Percentiles rank a stretch among this genome's conserved stretches.
Conservation (phyloP, 192 early-diverging fungal genomes). For the Bifiguratus adelaidae region DNA sequence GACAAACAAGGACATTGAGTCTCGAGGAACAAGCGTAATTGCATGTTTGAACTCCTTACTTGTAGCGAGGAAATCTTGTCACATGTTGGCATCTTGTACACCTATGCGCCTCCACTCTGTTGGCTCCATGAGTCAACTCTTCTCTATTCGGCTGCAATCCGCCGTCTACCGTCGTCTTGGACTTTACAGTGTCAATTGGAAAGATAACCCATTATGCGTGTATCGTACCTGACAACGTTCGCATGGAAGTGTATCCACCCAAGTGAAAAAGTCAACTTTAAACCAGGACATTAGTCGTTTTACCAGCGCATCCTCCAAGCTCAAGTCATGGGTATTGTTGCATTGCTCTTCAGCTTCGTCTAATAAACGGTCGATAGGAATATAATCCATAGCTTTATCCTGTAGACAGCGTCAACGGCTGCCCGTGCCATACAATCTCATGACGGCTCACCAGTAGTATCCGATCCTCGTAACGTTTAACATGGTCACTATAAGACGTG, state of each 20-base stretch:
- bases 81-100: constrained; percentile 20
- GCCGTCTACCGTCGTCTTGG: constrained; percentile 8
- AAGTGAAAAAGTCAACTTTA: constrained; percentile 38
- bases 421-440: not conserved
- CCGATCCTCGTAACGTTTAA: constrained; percentile 1
- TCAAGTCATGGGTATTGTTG: constrained; percentile 12
- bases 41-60: constrained; percentile 1
- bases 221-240: constrained; percentile 19
- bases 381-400: constrained; percentile 26
- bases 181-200: constrained; percentile 1
- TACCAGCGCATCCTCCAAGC: constrained; percentile 4
- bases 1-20: not conserved
- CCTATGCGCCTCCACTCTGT: constrained; percentile 22
- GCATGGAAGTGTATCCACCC: constrained; percentile 35
- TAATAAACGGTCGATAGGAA: constrained; percentile 24
- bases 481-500: too few species aligned
- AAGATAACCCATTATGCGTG: not conserved
- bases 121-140: constrained; percentile 28
- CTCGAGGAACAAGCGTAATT: not conserved
- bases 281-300: constrained; percentile 35
- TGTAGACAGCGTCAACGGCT: not conserved
- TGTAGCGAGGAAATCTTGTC: constrained; percentile 40
- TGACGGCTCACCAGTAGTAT: not conserved
- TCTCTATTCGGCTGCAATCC: constrained; percentile 13
- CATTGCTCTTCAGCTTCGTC: constrained; percentile 24